These are phyloP conservation scores for Wickerhamomyces chaumierensis DNA, from an alignment of 805 yeast genomes.

Conservation along the genomic window DNA sequence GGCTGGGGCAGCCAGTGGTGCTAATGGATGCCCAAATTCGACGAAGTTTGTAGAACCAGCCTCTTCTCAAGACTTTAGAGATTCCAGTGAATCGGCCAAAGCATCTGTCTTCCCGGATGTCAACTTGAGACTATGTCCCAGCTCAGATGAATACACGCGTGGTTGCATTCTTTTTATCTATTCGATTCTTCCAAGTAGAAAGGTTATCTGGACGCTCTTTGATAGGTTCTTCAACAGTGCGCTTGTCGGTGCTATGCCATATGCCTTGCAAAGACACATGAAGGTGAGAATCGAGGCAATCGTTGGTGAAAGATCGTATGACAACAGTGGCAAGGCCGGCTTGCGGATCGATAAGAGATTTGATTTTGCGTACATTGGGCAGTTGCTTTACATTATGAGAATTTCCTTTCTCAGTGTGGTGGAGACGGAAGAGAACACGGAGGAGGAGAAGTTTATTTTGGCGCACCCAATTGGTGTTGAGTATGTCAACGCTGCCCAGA, in stretches of 20 bases:
- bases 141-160: background rate
- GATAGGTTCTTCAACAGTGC: constrained; percentile 13
- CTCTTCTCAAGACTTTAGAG: too few species aligned
- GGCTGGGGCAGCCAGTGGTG: too few species aligned
- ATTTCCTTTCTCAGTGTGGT: constrained; percentile 12
- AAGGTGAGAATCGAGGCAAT: constrained; percentile 9
- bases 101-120: too few species aligned
- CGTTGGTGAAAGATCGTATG: constrained; percentile 5
- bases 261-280: constrained; percentile 15
- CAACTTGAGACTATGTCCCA: background rate
- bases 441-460: constrained; percentile 25
- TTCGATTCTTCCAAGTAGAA: constrained; percentile 14
- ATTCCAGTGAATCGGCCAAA: too few species aligned
- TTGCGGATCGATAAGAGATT: constrained; percentile 12
- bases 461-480: constrained; percentile 34
- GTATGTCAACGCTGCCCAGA: constrained; percentile 36
- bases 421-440: constrained; percentile 10
- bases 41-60: too few species aligned
- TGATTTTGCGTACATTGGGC: constrained; percentile 18
- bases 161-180: constrained; percentile 6
- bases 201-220: constrained; percentile 13
- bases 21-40: too few species aligned
- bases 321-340: constrained; percentile 3
- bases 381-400: constrained; percentile 13
- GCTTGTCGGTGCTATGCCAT: constrained; percentile 14